A percentile compares a stretch with the other conserved stretches of the same genome.
These are phyloP conservation scores for Xylaria castorea DNA, from an alignment of 495 filamentous ascomycete species.

Conservation along the genomic window DNA sequence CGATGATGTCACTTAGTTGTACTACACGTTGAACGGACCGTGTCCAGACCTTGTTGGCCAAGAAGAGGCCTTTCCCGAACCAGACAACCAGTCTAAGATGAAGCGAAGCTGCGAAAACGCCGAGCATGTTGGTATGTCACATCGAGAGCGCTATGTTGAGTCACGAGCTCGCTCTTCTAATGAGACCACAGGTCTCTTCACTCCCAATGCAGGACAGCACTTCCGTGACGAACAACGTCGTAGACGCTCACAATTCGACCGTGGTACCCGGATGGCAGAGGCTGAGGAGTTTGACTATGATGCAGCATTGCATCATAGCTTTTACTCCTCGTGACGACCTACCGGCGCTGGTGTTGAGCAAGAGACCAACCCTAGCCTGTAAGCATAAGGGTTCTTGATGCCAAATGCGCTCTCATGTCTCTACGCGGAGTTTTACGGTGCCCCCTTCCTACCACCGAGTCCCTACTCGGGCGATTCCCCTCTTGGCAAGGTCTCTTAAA, in stretches of 20 bases:
- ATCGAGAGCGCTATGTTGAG: not conserved
- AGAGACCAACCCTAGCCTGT: conserved; percentile 2
- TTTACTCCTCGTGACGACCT: conserved; percentile 37
- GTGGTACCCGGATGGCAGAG: conserved; percentile 67
- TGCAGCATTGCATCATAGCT: conserved; percentile 40
- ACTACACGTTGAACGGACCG: conserved; percentile 54
- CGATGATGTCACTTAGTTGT: conserved; percentile 49
- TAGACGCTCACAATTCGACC: conserved; percentile 77
- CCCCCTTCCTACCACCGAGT: not conserved
- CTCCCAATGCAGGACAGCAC: conserved; percentile 73
- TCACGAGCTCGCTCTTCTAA: conserved; percentile 25
- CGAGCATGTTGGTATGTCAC: conserved; percentile 76
- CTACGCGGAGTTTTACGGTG: not conserved
- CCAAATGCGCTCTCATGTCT: conserved; percentile 17
- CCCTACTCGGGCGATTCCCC: not conserved
- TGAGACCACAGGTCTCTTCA: conserved; percentile 65
- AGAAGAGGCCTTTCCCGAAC: conserved; percentile 76
- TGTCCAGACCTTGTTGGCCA: conserved; percentile 51
- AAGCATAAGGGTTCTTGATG: conserved; percentile 14
- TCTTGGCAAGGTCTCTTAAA: not conserved
- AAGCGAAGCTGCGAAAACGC: conserved; percentile 84
- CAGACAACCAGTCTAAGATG: conserved; percentile 86
- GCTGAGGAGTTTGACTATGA: conserved; percentile 66
- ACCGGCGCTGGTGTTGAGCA: conserved; percentile 14
- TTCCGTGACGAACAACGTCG: conserved; percentile 78